A percentile compares a stretch with the other conserved stretches of the same genome.
phyloP scores from a whole-genome alignment of 805 yeast genomes.

The Starmerella davenportii region DNA sequence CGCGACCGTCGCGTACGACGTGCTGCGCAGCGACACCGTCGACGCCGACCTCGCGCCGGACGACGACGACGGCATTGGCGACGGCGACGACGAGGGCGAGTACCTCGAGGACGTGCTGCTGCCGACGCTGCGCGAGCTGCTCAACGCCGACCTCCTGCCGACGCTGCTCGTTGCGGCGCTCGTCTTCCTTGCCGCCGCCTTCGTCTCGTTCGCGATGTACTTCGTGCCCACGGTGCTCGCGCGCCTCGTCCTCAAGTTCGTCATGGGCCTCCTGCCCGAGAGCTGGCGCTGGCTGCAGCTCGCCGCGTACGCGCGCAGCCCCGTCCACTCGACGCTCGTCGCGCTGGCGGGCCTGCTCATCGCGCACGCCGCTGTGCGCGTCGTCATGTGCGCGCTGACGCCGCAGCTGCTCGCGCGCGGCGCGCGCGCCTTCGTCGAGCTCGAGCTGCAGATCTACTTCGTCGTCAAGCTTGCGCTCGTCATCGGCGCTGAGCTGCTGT shows the following conservation, averaged over 20 bases:
- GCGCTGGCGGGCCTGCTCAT: too few species aligned
- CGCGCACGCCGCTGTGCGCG: too few species aligned
- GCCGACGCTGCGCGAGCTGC: not conserved
- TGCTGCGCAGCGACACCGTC: too few species aligned
- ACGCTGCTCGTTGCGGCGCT: not conserved
- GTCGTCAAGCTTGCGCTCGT: constrained; percentile 56
- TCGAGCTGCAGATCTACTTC: not conserved
- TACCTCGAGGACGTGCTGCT: not conserved
- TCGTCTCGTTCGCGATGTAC: not conserved
- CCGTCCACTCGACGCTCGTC: too few species aligned
- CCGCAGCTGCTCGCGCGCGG: too few species aligned
- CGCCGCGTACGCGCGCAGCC: too few species aligned
- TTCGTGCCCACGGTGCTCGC: not conserved
- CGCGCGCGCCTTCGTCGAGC: too few species aligned
- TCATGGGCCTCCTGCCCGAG: too few species aligned
- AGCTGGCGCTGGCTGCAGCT: too few species aligned
- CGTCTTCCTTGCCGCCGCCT: not conserved
- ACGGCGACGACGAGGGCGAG: not conserved
- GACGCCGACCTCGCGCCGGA: too few species aligned
- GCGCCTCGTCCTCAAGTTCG: too few species aligned
- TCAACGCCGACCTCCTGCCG: not conserved
- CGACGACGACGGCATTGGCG: not conserved
- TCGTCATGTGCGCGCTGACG: too few species aligned
- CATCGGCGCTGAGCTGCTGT: constrained; percentile 60
- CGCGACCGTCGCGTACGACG: constrained; percentile 1